Base-by-base conservation (phyloP, 164 flowering plant genomes). In the Stephania yunnanensis region DNA sequence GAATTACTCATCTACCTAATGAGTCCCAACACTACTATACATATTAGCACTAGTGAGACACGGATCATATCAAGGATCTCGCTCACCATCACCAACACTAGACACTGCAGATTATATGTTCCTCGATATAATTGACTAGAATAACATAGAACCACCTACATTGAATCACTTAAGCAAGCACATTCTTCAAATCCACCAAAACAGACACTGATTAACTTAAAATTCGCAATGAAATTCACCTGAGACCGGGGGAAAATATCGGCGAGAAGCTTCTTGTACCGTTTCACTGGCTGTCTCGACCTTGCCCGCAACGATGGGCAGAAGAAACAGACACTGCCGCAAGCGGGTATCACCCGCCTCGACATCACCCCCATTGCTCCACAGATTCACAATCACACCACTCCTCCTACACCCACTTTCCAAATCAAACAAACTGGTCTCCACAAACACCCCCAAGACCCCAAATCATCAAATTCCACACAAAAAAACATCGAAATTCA, bases 241-340 rank as follows among this genome's bases (percentile, higher is more conserved):
- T 89, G 94, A 77, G 89, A 85, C 44, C 85, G 80, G 10, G 95
- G 94, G 64, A 92, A 91, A 48, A 93, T 89, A 13, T 90, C 92
- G n/a, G 90, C 84, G 5, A 93, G 86, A 66, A 93, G 81, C 86
- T 89, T 91, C 88, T 93, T 93, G 81, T 93, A 93, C 10, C 97
- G 88, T 78, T 91, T 93, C 8, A 93, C 96, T 0, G 97, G 97
- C 80, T 91, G 97, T 70, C 97, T 82, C 7, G 97, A 93, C 78
- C 97, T 84, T 11, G 97, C 96, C 55, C 97, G 86, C 89, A 93
- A 12, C 1, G 96, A 86, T 25, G 97, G 97, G 76, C 97, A 93
- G 81, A 90, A 82, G 85, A 83, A 85, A 82, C 97, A 93, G 80
- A 93, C 83, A 86, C 82, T 91, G 46, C 94, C 91, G 71, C 97